These are phyloP conservation scores for Sequoia sempervirens DNA, from an alignment of 75 land plant genomes.

Conservation along the genomic window DNA sequence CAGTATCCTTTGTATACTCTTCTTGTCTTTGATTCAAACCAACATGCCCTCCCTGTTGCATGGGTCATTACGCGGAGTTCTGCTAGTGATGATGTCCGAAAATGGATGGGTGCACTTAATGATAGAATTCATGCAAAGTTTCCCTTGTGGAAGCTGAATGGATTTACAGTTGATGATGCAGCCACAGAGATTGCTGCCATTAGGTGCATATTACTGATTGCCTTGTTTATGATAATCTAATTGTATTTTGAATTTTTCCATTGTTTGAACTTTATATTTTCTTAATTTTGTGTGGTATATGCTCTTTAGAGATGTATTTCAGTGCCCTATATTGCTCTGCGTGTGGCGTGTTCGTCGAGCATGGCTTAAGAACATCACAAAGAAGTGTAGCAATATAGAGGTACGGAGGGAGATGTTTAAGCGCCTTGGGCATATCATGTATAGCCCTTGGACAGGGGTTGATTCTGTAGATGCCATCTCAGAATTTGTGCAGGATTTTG, in stretches of 20 bases:
- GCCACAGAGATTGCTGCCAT: constrained; percentile 62
- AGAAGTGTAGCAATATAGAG: constrained; percentile 43
- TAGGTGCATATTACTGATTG: constrained; percentile 28
- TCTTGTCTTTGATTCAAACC: constrained; percentile 77
- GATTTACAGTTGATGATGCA: constrained; percentile 74
- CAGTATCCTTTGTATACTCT: constrained; percentile 78
- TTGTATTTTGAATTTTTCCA: neutral
- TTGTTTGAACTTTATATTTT: neutral
- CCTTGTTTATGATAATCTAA: constrained; percentile 1
- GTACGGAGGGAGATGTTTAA: constrained; percentile 65
- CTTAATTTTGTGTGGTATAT: neutral
- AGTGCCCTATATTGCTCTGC: constrained; percentile 58
- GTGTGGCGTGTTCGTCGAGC: constrained; percentile 75
- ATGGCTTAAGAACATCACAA: constrained; percentile 69
- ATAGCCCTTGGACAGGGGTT: constrained; percentile 37
- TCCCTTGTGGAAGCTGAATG: constrained; percentile 50
- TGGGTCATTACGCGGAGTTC: constrained; percentile 65
- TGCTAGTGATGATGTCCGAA: constrained; percentile 47
- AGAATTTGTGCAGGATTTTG: constrained; percentile 58
- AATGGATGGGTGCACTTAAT: constrained; percentile 69
- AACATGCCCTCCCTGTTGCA: constrained; percentile 80
- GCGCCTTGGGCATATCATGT: constrained; percentile 55
- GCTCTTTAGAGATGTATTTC: constrained; percentile 52
- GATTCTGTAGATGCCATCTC: constrained; percentile 30
- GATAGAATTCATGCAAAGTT: constrained; percentile 43